A percentile compares a stretch with the other conserved stretches of the same genome.
phyloP scores from a whole-genome alignment of 179 eudicot species.

The Silene noctiflora region DNA sequence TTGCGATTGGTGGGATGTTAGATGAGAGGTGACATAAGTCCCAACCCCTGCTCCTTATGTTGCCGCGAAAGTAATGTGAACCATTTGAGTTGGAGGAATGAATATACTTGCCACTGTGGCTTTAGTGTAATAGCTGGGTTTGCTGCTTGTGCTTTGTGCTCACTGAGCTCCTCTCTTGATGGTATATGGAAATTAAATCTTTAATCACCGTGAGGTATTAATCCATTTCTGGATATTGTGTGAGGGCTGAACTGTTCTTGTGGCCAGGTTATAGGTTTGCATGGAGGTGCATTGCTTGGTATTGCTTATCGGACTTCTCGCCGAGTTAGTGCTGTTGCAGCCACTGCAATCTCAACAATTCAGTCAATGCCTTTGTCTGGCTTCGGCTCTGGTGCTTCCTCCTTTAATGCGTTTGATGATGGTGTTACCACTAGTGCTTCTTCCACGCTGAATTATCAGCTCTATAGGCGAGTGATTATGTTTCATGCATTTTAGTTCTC shows the following conservation, averaged over 20 bases:
- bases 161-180: too few relatives aligned
- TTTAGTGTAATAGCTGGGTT: too few relatives aligned
- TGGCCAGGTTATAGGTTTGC: slow-evolving; percentile 63
- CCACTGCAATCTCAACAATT: slow-evolving; percentile 81
- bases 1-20: too few relatives aligned
- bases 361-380: slow-evolving; percentile 89
- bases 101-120: too few relatives aligned
- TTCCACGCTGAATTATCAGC: slow-evolving; percentile 73
- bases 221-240: neutral
- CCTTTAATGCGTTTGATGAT: slow-evolving; percentile 73
- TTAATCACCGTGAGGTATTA: neutral
- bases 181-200: too few relatives aligned
- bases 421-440: slow-evolving; percentile 50
- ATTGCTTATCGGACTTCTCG: slow-evolving; percentile 81
- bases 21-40: too few relatives aligned
- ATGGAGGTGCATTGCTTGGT: slow-evolving; percentile 93
- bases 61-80: too few relatives aligned
- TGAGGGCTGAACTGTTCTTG: slow-evolving; percentile 13
- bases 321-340: slow-evolving; percentile 71
- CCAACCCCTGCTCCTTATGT: too few relatives aligned
- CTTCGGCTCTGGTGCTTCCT: slow-evolving; percentile 62
- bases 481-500: slow-evolving; percentile 9
- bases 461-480: slow-evolving; percentile 53
- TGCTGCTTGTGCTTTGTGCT: too few relatives aligned
- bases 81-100: too few relatives aligned